Conservation (phyloP, 2,329 filamentous ascomycete species). For the Domatiomyces catenatus region DNA sequence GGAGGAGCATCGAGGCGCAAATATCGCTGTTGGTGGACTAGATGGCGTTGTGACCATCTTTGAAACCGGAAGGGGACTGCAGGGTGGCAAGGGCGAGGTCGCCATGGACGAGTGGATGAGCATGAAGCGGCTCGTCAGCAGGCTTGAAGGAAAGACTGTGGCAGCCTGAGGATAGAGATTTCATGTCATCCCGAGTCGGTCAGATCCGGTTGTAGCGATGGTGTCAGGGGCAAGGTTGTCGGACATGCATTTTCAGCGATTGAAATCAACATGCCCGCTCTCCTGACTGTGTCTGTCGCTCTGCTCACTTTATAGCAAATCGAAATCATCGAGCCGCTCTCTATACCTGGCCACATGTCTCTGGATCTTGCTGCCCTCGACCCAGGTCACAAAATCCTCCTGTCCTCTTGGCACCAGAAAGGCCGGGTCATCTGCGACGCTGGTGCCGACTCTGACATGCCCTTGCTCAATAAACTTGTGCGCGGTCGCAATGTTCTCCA, state of each 20-base stretch:
- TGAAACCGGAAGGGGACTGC: constrained; percentile 61
- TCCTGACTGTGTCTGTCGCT: background rate
- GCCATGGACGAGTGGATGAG: constrained; percentile 83
- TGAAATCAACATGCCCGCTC: background rate
- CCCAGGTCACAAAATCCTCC: constrained; percentile 96
- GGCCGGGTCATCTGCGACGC: constrained; percentile 77
- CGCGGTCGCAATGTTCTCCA: constrained; percentile 71
- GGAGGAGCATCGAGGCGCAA: constrained; percentile 78
- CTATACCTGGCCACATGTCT: constrained; percentile 87
- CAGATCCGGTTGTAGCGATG: background rate
- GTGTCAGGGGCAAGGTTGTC: background rate
- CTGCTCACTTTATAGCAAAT: constrained; percentile 48
- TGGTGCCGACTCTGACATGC: constrained; percentile 79
- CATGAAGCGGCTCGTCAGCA: constrained; percentile 75
- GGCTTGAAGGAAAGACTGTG: constrained; percentile 41
- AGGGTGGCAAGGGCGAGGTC: constrained; percentile 65
- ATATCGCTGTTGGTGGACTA: constrained; percentile 78
- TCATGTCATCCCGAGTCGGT: background rate
- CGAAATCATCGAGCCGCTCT: constrained; percentile 91
- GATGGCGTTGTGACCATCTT: constrained; percentile 85
- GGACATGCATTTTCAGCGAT: background rate
- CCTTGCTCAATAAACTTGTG: constrained; percentile 69
- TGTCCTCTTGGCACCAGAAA: constrained; percentile 77
- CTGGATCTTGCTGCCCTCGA: constrained; percentile 93
- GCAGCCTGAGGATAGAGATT: background rate